Conservation (phyloP, 2,329 filamentous ascomycete species). For the Colletotrichum gigasporum region DNA sequence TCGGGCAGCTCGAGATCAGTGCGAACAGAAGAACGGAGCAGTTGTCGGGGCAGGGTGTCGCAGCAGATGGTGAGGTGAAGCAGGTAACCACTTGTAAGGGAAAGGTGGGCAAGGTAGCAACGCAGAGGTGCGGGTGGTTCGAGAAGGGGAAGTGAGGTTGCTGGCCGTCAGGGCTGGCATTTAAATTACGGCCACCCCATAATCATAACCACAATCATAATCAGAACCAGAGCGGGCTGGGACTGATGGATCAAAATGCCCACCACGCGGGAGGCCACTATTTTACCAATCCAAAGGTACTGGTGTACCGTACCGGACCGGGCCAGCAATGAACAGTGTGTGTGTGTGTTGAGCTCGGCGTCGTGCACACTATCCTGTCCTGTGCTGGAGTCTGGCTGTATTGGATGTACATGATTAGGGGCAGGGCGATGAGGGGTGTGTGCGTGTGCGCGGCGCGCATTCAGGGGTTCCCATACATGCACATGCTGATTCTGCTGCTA, state of each 20-base stretch:
- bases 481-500: conserved; percentile 19
- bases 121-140: conserved; percentile 16
- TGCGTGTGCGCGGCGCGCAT: neutral
- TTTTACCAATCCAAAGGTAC: conserved; percentile 4
- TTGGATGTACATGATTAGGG: neutral
- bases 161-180: conserved; percentile 29
- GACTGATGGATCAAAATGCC: conserved; percentile 20
- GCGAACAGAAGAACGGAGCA: neutral
- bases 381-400: no score
- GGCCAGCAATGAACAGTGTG: no score
- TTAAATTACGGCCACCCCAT: conserved; percentile 32
- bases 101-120: neutral
- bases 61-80: neutral
- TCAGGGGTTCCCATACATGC: conserved; percentile 30
- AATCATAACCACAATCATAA: conserved; percentile 27
- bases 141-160: conserved; percentile 29
- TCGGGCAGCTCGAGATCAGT: neutral
- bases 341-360: no score
- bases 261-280: conserved; percentile 23
- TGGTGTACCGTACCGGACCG: no score
- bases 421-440: conserved; percentile 4
- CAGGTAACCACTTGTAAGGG: no score
- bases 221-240: conserved; percentile 19
- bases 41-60: neutral
- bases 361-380: no score